phyloP scores from a whole-genome alignment of 2,329 filamentous ascomycete genomes.

The Diaporthe longicolla region DNA sequence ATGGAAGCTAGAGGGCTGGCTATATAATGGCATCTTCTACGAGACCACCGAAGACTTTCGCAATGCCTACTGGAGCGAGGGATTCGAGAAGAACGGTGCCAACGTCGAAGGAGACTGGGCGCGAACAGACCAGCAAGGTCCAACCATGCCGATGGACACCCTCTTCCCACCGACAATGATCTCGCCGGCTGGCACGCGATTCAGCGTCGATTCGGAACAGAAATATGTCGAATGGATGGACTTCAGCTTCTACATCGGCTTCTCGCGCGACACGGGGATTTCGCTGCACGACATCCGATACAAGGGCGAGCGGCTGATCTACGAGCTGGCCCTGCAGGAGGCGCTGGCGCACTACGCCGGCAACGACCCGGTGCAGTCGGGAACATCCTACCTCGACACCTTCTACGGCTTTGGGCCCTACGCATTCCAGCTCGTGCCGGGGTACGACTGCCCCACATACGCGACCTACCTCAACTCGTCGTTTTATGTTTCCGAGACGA shows the following conservation, averaged over 20 bases:
- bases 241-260: conserved; percentile 66
- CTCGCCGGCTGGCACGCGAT: conserved; percentile 57
- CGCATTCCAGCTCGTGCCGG: conserved; percentile 60
- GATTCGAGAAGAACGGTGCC: conserved; percentile 62
- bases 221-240: conserved; percentile 67
- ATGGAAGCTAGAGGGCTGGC: conserved; percentile 67
- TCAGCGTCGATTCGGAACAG: conserved; percentile 56
- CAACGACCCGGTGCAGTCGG: conserved; percentile 61
- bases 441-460: conserved; percentile 67
- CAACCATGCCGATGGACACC: conserved; percentile 53
- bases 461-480: conserved; percentile 64
- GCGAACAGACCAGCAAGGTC: conserved; percentile 57
- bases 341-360: conserved; percentile 67
- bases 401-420: conserved; percentile 64
- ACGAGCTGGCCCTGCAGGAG: conserved; percentile 69
- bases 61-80: conserved; percentile 56
- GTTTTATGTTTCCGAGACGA: conserved; percentile 60
- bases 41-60: conserved; percentile 63
- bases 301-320: conserved; percentile 68
- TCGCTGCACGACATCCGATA: conserved; percentile 65
- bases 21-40: conserved; percentile 69
- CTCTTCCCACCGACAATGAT: conserved; percentile 55
- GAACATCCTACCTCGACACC: conserved; percentile 61
- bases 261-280: conserved; percentile 63
- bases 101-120: conserved; percentile 65